These are phyloP conservation scores for Hevea brasiliensis DNA, from an alignment of 345 rosid genomes.

Conservation along the genomic window DNA sequence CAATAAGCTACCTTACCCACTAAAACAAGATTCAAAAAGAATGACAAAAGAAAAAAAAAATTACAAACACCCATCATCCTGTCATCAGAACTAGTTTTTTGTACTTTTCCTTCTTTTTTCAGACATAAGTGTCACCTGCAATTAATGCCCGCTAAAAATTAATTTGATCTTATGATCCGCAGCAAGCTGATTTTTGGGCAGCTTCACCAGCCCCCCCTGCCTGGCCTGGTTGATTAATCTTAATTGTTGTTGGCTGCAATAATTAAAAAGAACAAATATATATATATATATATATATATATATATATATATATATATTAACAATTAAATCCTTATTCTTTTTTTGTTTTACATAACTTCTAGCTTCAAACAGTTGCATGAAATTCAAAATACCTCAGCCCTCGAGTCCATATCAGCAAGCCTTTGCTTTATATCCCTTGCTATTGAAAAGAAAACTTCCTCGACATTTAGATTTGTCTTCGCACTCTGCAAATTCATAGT, in stretches of 20 bases:
- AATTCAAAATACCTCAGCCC: constrained; percentile 56
- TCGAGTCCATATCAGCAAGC: constrained; percentile 76
- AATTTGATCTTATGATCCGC: constrained; percentile 47
- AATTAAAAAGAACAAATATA: neutral
- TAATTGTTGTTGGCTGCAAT: constrained; percentile 69
- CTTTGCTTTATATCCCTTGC: constrained; percentile 93
- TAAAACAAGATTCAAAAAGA: constrained; percentile 35
- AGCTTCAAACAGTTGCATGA: neutral
- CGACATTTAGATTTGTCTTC: constrained; percentile 89
- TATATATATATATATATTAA: constrained; percentile 7
- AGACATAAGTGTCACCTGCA: constrained; percentile 5
- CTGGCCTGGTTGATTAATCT: constrained; percentile 67
- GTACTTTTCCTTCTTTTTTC: neutral
- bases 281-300: no score
- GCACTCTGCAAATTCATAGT: constrained; percentile 73
- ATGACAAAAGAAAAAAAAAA: constrained; percentile 27
- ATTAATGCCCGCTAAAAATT: neutral
- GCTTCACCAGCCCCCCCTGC: constrained; percentile 62
- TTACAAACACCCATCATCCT: constrained; percentile 23
- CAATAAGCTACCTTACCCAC: constrained; percentile 33
- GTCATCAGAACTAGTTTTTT: constrained; percentile 25
- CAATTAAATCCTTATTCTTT: neutral
- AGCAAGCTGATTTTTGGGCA: constrained; percentile 75
- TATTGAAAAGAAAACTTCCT: constrained; percentile 94
- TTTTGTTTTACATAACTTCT: neutral